Base-by-base conservation (phyloP, 2,329 filamentous ascomycete species). In the Dactylellina parvicollis region DNA sequence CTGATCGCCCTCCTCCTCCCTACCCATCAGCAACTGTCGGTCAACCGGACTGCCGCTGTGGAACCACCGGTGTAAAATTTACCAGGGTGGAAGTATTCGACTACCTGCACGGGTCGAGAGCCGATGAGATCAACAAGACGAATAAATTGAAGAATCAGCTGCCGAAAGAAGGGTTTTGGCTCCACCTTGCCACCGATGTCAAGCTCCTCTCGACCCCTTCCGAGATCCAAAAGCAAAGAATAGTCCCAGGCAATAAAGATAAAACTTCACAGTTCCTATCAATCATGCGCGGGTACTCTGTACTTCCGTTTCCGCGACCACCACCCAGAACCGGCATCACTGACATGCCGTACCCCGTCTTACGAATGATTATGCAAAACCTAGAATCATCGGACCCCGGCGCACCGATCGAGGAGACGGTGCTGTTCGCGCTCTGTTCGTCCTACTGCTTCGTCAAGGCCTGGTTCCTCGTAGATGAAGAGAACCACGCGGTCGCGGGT, bases 61-160 rank as follows among this genome's bases (percentile, higher is more conserved):
- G 36, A 14, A 32, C 9, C 3, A 28, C n/a, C 32, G 24, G 12
- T 3, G 26, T 54, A 18, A 64, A 52, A 26, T 20, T 44, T 22
- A 64, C 59, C 5, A 36, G 59, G 36, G 36, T 64, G n/a, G 59
- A 64, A 34, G 26, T 47, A 26, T 64, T 64, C 36, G 59, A 64
- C 26, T 28, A 18, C 12, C 47, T 38, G 7, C 12, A 22, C 4
- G 36, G 18, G 2, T 16, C 3, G 4, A 12, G n/a, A 16, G 12
- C n/a, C 2, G 20, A 44, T 8, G 2, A n/a, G 9, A 4, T 46
- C 8, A 36, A 34, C 16, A 14, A 28, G 2, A 2, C 16, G 8
- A 7, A 12, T 1, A 8, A 18, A 5, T 44, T 20, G n/a, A 38
- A 38, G n/a, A 8, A 24, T 24, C 5, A 5, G 9, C 14, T 64